phyloP scores from a whole-genome alignment of 2,329 filamentous ascomycete genomes.

The Fusarium foetens region DNA sequence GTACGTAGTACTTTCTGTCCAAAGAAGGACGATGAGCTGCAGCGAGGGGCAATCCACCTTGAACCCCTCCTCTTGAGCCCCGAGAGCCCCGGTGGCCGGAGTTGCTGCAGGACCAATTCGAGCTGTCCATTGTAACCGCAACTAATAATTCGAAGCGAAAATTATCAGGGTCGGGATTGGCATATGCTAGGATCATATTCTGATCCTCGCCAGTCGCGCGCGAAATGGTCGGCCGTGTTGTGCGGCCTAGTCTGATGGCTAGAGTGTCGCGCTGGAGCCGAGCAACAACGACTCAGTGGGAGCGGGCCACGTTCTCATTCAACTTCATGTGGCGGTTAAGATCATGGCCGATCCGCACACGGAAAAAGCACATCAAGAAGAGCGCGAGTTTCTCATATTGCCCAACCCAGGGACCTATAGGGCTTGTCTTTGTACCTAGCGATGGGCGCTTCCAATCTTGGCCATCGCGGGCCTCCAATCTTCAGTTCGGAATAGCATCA shows the following conservation, averaged over 20 bases:
- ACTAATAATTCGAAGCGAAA: slow-evolving; percentile 41
- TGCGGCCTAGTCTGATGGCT: slow-evolving; percentile 35
- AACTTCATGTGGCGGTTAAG: slow-evolving; percentile 45
- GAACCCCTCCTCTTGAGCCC: slow-evolving; percentile 34
- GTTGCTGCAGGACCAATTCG: slow-evolving; percentile 30
- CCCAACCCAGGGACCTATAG: slow-evolving; percentile 17
- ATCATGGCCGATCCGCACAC: slow-evolving; percentile 32
- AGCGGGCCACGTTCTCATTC: slow-evolving; percentile 46
- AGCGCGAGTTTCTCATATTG: slow-evolving; percentile 26
- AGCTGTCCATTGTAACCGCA: slow-evolving; percentile 30
- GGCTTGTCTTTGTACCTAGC: slow-evolving; percentile 1
- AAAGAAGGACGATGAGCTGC: slow-evolving; percentile 29
- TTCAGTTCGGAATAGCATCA: slow-evolving; percentile 24
- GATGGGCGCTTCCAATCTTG: not conserved
- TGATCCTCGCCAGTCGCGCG: slow-evolving; percentile 39
- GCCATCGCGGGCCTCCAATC: not conserved
- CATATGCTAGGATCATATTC: slow-evolving; percentile 29
- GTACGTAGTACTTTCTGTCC: slow-evolving; percentile 27
- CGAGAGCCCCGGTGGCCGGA: slow-evolving; percentile 32
- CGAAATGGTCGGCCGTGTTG: slow-evolving; percentile 40
- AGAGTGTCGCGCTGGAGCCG: slow-evolving; percentile 39
- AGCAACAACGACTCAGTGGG: slow-evolving; percentile 44
- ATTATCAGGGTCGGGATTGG: slow-evolving; percentile 33
- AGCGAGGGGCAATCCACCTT: slow-evolving; percentile 33
- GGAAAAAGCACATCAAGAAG: slow-evolving; percentile 16